Evolutionary conservation across 2,329 filamentous ascomycete genomes (phyloP).

Genomic region (Penicillium carneum): DNA sequence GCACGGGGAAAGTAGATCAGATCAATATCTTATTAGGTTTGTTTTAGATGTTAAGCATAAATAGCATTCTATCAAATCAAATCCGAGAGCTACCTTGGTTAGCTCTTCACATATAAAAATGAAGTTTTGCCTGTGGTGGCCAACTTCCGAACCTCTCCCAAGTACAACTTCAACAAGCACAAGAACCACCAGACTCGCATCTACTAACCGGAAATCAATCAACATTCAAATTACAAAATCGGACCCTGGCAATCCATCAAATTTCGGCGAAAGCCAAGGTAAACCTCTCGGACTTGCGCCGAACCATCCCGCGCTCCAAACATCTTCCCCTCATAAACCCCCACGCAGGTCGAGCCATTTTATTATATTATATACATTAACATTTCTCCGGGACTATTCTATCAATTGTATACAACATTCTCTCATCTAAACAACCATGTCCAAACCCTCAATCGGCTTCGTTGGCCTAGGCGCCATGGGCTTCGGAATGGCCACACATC

Average conservation of each 20-base stretch:
- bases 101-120: neutral
- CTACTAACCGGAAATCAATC: neutral
- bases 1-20: neutral
- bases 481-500: constrained; percentile 79
- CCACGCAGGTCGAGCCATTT: constrained; percentile 10
- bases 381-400: neutral
- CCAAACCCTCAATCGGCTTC: constrained; percentile 66
- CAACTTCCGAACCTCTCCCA: neutral
- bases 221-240: neutral
- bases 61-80: neutral
- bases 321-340: constrained; percentile 27
- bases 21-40: neutral
- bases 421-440: constrained; percentile 34
- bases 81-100: neutral
- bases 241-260: neutral
- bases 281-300: constrained; percentile 29
- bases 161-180: neutral
- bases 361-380: neutral
- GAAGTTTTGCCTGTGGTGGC: neutral
- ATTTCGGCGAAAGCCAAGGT: neutral
- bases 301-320: constrained; percentile 31
- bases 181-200: neutral
- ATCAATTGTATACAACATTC: neutral
- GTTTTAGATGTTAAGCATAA: neutral
- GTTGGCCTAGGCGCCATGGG: constrained; percentile 83